These are phyloP conservation scores for Batrachochytrium dendrobatidis DNA, from an alignment of 371 early-diverging fungal species.

Conservation along the genomic window DNA sequence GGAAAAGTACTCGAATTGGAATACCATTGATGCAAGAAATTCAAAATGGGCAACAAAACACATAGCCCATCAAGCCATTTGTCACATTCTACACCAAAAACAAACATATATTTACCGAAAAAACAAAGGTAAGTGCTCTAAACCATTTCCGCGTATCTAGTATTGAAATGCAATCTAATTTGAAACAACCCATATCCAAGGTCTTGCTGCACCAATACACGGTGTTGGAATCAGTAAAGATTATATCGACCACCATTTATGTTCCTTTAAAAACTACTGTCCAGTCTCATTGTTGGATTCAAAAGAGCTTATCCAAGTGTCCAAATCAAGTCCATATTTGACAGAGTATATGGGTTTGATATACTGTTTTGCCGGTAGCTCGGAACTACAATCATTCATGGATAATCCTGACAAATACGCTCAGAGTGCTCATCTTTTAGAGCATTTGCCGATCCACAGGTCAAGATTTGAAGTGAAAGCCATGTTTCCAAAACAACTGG, in stretches of 20 bases:
- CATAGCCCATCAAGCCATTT: constrained; percentile 6
- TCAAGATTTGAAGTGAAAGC: constrained; percentile 20
- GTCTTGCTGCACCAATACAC: constrained; percentile 33
- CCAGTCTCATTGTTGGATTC: constrained; percentile 33
- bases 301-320: constrained; percentile 24
- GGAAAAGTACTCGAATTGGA: constrained; percentile 31
- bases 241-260: constrained; percentile 18
- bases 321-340: constrained; percentile 21
- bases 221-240: constrained; percentile 25
- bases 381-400: constrained; percentile 29
- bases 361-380: constrained; percentile 26
- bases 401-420: constrained; percentile 29
- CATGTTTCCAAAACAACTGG: constrained; percentile 39
- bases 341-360: constrained; percentile 37
- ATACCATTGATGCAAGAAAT: constrained; percentile 19
- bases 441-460: constrained; percentile 22
- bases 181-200: constrained; percentile 3
- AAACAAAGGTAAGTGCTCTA: constrained; percentile 16
- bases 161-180: background rate
- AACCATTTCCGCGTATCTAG: background rate
- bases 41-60: constrained; percentile 39
- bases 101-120: constrained; percentile 33
- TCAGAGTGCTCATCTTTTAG: constrained; percentile 26
- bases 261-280: constrained; percentile 35
- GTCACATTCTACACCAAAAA: constrained; percentile 19